A percentile compares a stretch with the other conserved stretches of the same genome.
These are phyloP conservation scores for Penicillium canariense DNA, from an alignment of 495 filamentous ascomycete species.

Conservation along the genomic window DNA sequence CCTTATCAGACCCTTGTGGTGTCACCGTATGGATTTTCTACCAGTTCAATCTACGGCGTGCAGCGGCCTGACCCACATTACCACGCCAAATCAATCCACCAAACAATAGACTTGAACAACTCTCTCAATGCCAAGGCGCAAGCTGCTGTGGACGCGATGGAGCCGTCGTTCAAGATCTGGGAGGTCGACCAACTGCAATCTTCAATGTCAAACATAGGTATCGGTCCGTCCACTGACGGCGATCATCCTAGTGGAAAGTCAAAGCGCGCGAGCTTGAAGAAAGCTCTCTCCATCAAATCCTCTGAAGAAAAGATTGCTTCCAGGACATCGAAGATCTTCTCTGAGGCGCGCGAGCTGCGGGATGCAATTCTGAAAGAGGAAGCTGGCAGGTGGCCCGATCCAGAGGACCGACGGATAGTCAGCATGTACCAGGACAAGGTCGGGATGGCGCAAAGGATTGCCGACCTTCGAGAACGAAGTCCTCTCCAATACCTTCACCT, in stretches of 20 bases:
- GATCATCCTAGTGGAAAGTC: constrained; percentile 16
- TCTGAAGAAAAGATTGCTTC: constrained; percentile 32
- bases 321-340: constrained; percentile 15
- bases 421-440: constrained; percentile 39
- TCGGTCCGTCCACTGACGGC: constrained; percentile 10
- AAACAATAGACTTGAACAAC: constrained; percentile 30
- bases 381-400: constrained; percentile 40
- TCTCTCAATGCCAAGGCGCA: constrained; percentile 39
- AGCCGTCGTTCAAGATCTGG: constrained; percentile 44
- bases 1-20: constrained; percentile 31
- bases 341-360: constrained; percentile 18
- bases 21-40: constrained; percentile 26
- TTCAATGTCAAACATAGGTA: constrained; percentile 25
- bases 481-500: constrained; percentile 49
- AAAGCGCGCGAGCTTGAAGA: constrained; percentile 33
- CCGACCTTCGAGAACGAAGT: constrained; percentile 31
- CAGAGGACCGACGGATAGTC: constrained; percentile 36
- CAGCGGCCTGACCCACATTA: constrained; percentile 20
- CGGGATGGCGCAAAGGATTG: constrained; percentile 40
- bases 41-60: constrained; percentile 8
- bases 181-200: constrained; percentile 18
- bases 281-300: constrained; percentile 36
- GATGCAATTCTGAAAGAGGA: constrained; percentile 42
- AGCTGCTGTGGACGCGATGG: constrained; percentile 30
- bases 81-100: constrained; percentile 28